Evolutionary conservation across 2,329 filamentous ascomycete genomes (phyloP).

Genomic region (Myriosclerotinia curreyana): DNA sequence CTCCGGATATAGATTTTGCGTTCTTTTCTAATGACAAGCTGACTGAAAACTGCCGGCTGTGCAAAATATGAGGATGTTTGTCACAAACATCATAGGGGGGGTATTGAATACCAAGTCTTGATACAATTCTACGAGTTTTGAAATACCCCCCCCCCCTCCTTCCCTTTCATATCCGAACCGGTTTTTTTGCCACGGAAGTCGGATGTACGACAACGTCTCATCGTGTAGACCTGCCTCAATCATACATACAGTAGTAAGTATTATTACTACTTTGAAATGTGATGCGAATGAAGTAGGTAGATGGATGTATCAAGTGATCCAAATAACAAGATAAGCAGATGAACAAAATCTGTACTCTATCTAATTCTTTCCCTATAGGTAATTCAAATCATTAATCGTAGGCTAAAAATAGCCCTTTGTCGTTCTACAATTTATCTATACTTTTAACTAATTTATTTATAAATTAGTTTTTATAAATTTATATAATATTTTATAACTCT

Average conservation of each 20-base stretch:
- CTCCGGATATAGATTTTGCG: constrained; percentile 14
- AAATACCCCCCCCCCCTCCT: not conserved
- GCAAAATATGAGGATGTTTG: constrained; percentile 6
- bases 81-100: constrained; percentile 1
- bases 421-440: too few species aligned
- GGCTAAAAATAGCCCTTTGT: too few species aligned
- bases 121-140: too few species aligned
- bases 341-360: not conserved
- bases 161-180: not conserved
- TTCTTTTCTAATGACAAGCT: constrained; percentile 19
- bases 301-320: constrained; percentile 16
- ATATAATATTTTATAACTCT: too few species aligned
- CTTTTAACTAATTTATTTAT: too few species aligned
- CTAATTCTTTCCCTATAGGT: not conserved
- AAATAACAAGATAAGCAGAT: not conserved
- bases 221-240: constrained; percentile 4
- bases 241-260: too few species aligned
- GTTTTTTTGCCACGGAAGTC: constrained; percentile 1
- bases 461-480: too few species aligned
- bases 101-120: not conserved
- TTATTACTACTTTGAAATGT: not conserved
- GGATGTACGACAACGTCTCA: constrained; percentile 2
- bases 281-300: not conserved
- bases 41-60: constrained; percentile 22
- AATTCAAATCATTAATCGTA: not conserved